phyloP scores from a whole-genome alignment of 805 yeast species.

The Kodamaea kaohsiungensis region DNA sequence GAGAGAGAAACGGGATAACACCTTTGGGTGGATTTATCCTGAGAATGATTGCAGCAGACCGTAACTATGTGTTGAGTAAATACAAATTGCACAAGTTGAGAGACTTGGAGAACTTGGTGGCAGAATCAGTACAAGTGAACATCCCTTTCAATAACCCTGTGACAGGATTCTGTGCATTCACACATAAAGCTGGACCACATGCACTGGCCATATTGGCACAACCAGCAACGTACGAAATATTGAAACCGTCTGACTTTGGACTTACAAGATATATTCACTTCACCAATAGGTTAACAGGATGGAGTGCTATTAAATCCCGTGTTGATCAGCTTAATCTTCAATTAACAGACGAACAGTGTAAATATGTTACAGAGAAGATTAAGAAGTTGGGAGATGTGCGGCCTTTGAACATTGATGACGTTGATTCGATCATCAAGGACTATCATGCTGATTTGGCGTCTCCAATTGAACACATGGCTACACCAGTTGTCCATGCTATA shows the following conservation, averaged over 20 bases:
- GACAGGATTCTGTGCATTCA: slow-evolving; percentile 65
- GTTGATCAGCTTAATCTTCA: slow-evolving; percentile 60
- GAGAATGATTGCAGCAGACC: slow-evolving; percentile 61
- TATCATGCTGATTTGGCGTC: slow-evolving; percentile 47
- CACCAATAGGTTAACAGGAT: slow-evolving; percentile 61
- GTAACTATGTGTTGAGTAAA: slow-evolving; percentile 58
- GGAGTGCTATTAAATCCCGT: slow-evolving; percentile 64
- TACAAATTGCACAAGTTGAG: slow-evolving; percentile 56
- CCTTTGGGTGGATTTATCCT: slow-evolving; percentile 65
- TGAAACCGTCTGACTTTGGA: slow-evolving; percentile 59
- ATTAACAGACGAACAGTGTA: slow-evolving; percentile 57
- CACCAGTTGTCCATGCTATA: not conserved
- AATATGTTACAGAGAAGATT: slow-evolving; percentile 55
- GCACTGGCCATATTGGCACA: slow-evolving; percentile 64
- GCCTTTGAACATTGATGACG: slow-evolving; percentile 60
- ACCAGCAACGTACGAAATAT: slow-evolving; percentile 63
- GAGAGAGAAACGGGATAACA: slow-evolving; percentile 65
- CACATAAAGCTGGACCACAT: slow-evolving; percentile 65
- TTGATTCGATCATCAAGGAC: slow-evolving; percentile 58
- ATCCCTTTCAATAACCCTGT: slow-evolving; percentile 64
- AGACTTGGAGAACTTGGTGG: slow-evolving; percentile 59
- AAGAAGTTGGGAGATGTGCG: slow-evolving; percentile 61
- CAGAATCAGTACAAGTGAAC: slow-evolving; percentile 59
- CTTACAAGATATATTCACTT: slow-evolving; percentile 62
- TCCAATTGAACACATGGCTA: slow-evolving; percentile 13